Percentiles rank a stretch among this genome's conserved stretches.
phyloP scores from a whole-genome alignment of 805 yeast species.

The Zygosaccharomyces bailii region DNA sequence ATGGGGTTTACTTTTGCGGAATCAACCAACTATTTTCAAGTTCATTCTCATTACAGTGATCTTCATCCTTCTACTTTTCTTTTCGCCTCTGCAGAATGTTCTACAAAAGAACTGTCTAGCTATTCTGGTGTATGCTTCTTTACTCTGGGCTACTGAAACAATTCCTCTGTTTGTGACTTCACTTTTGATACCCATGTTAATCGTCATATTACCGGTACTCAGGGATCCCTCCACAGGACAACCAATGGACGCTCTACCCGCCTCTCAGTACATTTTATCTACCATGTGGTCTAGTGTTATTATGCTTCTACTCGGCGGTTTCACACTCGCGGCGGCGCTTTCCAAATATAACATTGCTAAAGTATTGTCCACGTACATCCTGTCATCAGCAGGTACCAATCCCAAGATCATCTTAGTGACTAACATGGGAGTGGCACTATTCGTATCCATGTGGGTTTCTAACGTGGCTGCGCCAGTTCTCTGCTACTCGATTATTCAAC shows the following conservation, averaged over 20 bases:
- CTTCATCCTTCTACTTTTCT: constrained; percentile 43
- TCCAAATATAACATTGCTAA: constrained; percentile 90
- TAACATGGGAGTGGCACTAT: constrained; percentile 80
- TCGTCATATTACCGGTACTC: constrained; percentile 68
- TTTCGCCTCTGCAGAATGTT: constrained; percentile 54
- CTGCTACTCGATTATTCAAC: constrained; percentile 87
- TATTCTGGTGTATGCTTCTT: constrained; percentile 70
- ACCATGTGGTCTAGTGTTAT: constrained; percentile 96
- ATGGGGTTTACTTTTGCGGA: constrained; percentile 12
- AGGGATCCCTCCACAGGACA: constrained; percentile 47
- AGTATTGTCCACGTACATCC: constrained; percentile 73
- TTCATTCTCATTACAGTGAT: constrained; percentile 46
- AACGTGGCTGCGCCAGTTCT: constrained; percentile 97
- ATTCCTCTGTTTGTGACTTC: constrained; percentile 91
- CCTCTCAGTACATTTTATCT: constrained; percentile 68
- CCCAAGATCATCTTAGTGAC: constrained; percentile 75
- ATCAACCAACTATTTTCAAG: constrained; percentile 41
- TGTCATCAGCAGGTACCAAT: constrained; percentile 80
- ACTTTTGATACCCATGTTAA: constrained; percentile 72
- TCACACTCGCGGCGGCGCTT: constrained; percentile 89
- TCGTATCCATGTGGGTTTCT: constrained; percentile 92
- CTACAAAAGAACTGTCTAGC: constrained; percentile 82
- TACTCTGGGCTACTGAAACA: constrained; percentile 87
- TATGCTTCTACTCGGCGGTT: constrained; percentile 87
- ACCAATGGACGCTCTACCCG: constrained; percentile 57